Conservation (phyloP, 768 basidiomycete genomes). For the Amanita subjunquillea region DNA sequence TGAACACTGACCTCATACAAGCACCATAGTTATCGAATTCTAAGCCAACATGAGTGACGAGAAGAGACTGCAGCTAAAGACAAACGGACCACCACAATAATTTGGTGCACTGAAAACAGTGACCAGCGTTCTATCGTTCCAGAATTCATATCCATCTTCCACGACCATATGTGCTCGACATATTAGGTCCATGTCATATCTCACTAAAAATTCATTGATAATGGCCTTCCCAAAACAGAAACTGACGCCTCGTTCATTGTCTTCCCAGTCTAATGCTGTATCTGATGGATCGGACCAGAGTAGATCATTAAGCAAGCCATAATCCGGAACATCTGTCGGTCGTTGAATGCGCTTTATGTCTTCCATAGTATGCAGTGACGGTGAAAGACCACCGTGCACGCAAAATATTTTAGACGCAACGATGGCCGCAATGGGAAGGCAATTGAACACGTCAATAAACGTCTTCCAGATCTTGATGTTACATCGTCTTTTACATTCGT, state of each 20-base stretch:
- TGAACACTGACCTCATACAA: constrained; percentile 69
- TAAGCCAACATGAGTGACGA: constrained; percentile 19
- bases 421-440: constrained; percentile 95
- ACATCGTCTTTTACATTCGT: constrained; percentile 98
- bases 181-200: constrained; percentile 98
- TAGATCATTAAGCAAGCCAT: constrained; percentile 92
- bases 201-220: constrained; percentile 90
- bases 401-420: constrained; percentile 99
- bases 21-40: constrained; percentile 95
- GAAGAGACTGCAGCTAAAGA: constrained; percentile 5
- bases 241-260: constrained; percentile 97
- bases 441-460: constrained; percentile 99
- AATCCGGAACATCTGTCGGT: constrained; percentile 98
- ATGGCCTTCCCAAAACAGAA: constrained; percentile 98
- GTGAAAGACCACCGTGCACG: constrained; percentile 93
- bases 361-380: constrained; percentile 91
- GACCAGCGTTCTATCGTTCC: constrained; percentile 97
- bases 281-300: constrained; percentile 98
- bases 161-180: constrained; percentile 99
- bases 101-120: constrained; percentile 99
- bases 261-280: constrained; percentile 97
- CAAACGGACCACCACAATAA: constrained; percentile 80
- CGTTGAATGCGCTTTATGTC: constrained; percentile 97
- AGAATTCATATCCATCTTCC: constrained; percentile 98
- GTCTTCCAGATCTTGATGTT: constrained; percentile 99